Evolutionary conservation across 2,329 filamentous ascomycete genomes (phyloP).

Genomic region (Aspergillus pseudotamarii): DNA sequence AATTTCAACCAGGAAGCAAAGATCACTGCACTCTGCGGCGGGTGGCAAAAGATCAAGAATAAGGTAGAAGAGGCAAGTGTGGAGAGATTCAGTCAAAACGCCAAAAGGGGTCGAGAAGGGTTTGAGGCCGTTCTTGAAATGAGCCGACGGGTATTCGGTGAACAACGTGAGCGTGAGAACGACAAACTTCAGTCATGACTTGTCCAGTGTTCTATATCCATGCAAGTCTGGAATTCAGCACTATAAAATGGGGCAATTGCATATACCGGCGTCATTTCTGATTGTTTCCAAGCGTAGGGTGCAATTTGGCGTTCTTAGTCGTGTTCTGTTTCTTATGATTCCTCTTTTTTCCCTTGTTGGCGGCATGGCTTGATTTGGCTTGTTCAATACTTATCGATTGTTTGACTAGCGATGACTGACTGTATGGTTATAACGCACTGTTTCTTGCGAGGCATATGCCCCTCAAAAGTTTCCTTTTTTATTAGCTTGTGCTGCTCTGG

Average conservation of each 20-base stretch:
- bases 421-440: neutral
- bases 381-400: neutral
- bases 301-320: constrained; percentile 27
- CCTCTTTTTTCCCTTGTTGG: neutral
- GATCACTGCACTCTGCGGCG: constrained; percentile 91
- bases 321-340: constrained; percentile 8
- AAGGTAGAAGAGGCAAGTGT: constrained; percentile 92
- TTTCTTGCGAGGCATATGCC: neutral
- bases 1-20: constrained; percentile 86
- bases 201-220: neutral
- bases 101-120: constrained; percentile 83
- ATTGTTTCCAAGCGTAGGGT: constrained; percentile 26
- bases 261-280: constrained; percentile 32
- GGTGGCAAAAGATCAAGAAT: constrained; percentile 96
- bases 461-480: neutral
- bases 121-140: constrained; percentile 95
- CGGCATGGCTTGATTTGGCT: neutral
- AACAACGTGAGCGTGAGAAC: constrained; percentile 72
- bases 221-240: neutral
- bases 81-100: constrained; percentile 88
- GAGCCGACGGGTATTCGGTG: constrained; percentile 86
- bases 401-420: neutral
- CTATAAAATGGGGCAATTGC: constrained; percentile 33
- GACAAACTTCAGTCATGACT: constrained; percentile 43
- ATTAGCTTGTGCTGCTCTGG: neutral